A percentile compares a stretch with the other conserved stretches of the same genome.
These are phyloP conservation scores for Plasmodium fragile DNA, from an alignment of 169 alveolate genomes.

Conservation along the genomic window DNA sequence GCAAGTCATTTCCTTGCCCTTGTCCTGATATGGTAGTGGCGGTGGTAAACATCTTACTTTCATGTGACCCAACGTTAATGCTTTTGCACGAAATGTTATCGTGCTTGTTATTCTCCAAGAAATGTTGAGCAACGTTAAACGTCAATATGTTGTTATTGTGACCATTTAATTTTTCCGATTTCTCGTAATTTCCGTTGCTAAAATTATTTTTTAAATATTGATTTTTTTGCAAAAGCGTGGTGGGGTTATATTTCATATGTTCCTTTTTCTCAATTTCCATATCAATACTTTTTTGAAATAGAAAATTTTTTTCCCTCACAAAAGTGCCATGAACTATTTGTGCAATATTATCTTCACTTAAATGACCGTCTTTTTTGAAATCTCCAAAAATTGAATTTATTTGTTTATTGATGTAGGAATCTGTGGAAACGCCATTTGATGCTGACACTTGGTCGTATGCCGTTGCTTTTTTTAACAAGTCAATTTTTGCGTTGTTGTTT, in stretches of 20 bases:
- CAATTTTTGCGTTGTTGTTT: slow-evolving; percentile 16
- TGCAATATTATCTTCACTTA: slow-evolving; percentile 14
- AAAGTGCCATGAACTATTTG: background rate
- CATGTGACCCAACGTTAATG: slow-evolving; percentile 22
- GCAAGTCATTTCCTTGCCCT: background rate
- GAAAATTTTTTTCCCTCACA: slow-evolving; percentile 7
- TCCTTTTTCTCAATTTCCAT: slow-evolving; percentile 25
- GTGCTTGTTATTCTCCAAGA: background rate
- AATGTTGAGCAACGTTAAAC: slow-evolving; percentile 13
- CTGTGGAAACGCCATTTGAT: slow-evolving; percentile 28
- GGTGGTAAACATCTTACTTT: background rate
- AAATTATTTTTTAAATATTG: slow-evolving; percentile 14
- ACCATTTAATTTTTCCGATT: slow-evolving; percentile 13
- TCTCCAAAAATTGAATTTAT: slow-evolving; percentile 18
- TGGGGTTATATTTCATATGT: background rate
- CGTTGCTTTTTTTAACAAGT: slow-evolving; percentile 47
- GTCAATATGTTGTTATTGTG: slow-evolving; percentile 2
- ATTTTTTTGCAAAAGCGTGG: slow-evolving; percentile 12
- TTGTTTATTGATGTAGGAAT: slow-evolving; percentile 27
- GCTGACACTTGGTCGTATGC: slow-evolving; percentile 11
- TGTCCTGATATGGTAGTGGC: slow-evolving; percentile 1
- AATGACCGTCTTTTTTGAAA: slow-evolving; percentile 18
- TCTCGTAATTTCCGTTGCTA: slow-evolving; percentile 10
- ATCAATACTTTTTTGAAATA: slow-evolving; percentile 20
- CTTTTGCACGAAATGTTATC: slow-evolving; percentile 8